These are phyloP conservation scores for Aspergillus homomorphus DNA, from an alignment of 495 filamentous ascomycete genomes.

Conservation along the genomic window DNA sequence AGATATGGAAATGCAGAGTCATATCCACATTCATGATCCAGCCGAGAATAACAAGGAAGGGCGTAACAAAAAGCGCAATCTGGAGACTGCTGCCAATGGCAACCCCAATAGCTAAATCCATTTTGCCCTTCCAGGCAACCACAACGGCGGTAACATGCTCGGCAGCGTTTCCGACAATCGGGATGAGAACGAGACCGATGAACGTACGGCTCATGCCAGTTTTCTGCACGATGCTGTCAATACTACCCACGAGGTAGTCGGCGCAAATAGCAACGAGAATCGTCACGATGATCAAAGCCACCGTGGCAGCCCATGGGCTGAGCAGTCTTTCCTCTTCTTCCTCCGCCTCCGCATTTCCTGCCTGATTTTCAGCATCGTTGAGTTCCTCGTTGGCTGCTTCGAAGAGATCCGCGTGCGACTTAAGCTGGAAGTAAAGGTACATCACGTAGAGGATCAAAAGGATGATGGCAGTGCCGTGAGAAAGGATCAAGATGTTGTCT, in stretches of 20 bases:
- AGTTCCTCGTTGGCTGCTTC: slow-evolving; percentile 54
- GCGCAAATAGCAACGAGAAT: slow-evolving; percentile 85
- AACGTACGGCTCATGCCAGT: slow-evolving; percentile 92
- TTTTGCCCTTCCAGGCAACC: slow-evolving; percentile 91
- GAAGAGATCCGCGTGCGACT: slow-evolving; percentile 76
- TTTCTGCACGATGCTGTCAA: slow-evolving; percentile 80
- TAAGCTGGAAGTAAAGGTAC: slow-evolving; percentile 89
- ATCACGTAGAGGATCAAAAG: slow-evolving; percentile 83
- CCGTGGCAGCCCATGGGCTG: slow-evolving; percentile 65
- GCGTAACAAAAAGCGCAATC: slow-evolving; percentile 90
- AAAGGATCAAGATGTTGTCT: slow-evolving; percentile 73
- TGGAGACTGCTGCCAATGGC: slow-evolving; percentile 93
- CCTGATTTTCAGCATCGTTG: slow-evolving; percentile 28
- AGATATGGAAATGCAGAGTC: slow-evolving; percentile 88
- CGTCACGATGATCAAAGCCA: slow-evolving; percentile 73
- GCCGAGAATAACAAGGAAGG: slow-evolving; percentile 84
- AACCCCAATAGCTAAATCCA: slow-evolving; percentile 94
- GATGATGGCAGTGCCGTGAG: slow-evolving; percentile 87
- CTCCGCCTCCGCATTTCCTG: slow-evolving; percentile 33
- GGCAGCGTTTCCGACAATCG: slow-evolving; percentile 96
- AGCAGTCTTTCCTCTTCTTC: slow-evolving; percentile 60
- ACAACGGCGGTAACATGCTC: slow-evolving; percentile 95
- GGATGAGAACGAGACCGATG: slow-evolving; percentile 91
- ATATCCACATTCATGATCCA: slow-evolving; percentile 84
- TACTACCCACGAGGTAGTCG: slow-evolving; percentile 89